Evolutionary conservation across 2,329 filamentous ascomycete species (phyloP), one percentile per base, ranked within the genome.

Genomic region (Raffaelea deltoideospora): DNA sequence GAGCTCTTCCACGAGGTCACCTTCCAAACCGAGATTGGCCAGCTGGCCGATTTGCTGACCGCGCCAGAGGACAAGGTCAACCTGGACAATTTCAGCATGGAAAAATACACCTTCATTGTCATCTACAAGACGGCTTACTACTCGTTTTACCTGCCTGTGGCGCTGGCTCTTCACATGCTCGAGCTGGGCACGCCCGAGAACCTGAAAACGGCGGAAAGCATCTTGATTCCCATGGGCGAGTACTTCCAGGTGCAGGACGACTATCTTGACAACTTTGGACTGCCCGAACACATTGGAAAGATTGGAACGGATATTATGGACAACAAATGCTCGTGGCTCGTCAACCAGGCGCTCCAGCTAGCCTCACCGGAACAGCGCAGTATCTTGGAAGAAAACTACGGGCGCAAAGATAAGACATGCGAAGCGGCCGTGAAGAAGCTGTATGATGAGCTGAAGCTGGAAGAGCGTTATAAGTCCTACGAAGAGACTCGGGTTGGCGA

Each of bases 61-160:
- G 90, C 90, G 27, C 90, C 90, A 30, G 90, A 98, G 64, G 87
- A 95, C 58, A 68, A 78, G 43, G 82, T 96, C 53, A 77, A 96
- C 62, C 77, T 98, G 45, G 69, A 83, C 69, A 94, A 94, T 67
- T 98, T 98, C 70, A 86, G 77, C 58, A 69, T 95, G 60, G 72
- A 87, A 43, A 98, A 94, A 70, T 94, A 94, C 69, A 77, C 69
- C 51, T 98, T 96, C 70, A 98, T 98, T 53, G 90, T 98, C 64
- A 83, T 93, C 62, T 96, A 93, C 77, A 98, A 98, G 76, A 98
- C 90, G 19, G 87, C 90, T 35, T 98, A 92, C 69, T 98, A 98
- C 70, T 92, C 82, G 53, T 98, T 98, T 72, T 96, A 96, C 65
- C 79, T 98, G 13, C 90, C 90, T 41, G 86, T 98, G 38, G 88